Percentiles rank a stretch among this genome's conserved stretches.
phyloP scores from a whole-genome alignment of 2,329 filamentous ascomycete genomes.

The Periglandula ipomoeae region DNA sequence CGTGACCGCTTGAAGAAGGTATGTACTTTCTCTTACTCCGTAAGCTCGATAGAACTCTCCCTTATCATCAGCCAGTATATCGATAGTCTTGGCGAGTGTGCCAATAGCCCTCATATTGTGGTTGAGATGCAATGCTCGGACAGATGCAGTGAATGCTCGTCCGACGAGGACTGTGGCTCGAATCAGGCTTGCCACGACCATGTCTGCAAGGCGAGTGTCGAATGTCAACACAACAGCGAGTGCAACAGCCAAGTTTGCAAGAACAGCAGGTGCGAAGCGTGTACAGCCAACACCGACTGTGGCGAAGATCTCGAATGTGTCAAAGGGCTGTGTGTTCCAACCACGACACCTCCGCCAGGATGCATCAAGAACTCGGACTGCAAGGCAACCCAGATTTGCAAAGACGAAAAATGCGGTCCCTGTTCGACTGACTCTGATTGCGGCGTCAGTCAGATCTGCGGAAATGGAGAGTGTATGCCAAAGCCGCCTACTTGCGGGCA shows the following conservation, averaged over 20 bases:
- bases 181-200: constrained; percentile 4
- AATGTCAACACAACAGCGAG: constrained; percentile 7
- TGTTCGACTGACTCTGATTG: constrained; percentile 7
- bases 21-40: not conserved
- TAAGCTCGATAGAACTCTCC: not conserved
- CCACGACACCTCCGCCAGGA: constrained; percentile 2
- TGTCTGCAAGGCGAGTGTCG: constrained; percentile 2
- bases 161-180: constrained; percentile 5
- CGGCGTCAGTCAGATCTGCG: constrained; percentile 5
- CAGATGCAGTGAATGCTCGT: constrained; percentile 4
- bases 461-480: constrained; percentile 7
- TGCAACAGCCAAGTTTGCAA: constrained; percentile 8
- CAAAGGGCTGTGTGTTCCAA: constrained; percentile 6
- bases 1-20: constrained; percentile 8
- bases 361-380: constrained; percentile 10
- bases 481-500: constrained; percentile 10
- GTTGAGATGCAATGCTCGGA: constrained; percentile 6
- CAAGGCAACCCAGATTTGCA: constrained; percentile 8
- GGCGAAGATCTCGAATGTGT: constrained; percentile 5
- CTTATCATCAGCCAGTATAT: constrained; percentile 1
- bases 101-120: constrained; percentile 1
- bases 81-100: constrained; percentile 7
- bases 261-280: constrained; percentile 5
- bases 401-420: constrained; percentile 7
- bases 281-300: constrained; percentile 5